These are phyloP conservation scores for Colletotrichum sp. DNA, from an alignment of 2,329 filamentous ascomycete species.

Conservation along the genomic window DNA sequence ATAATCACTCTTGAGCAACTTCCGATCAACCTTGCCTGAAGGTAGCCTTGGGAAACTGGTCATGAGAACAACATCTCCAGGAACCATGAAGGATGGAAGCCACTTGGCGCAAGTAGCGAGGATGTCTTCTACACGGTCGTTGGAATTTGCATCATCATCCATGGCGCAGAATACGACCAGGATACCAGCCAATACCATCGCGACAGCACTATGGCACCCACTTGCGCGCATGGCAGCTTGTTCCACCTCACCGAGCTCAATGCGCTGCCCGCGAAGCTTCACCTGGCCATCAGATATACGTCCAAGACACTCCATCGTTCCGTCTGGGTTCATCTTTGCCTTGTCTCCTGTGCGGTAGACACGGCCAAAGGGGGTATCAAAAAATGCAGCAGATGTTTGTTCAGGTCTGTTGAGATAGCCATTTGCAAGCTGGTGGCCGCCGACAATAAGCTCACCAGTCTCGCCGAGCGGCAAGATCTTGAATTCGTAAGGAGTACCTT, in stretches of 20 bases:
- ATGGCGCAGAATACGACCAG: slow-evolving; percentile 78
- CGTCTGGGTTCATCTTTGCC: slow-evolving; percentile 69
- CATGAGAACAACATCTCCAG: slow-evolving; percentile 72
- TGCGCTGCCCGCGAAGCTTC: slow-evolving; percentile 83
- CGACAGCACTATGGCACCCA: slow-evolving; percentile 70
- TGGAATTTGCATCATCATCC: slow-evolving; percentile 35
- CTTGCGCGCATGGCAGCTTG: slow-evolving; percentile 67
- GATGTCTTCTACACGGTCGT: slow-evolving; percentile 42
- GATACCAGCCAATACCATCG: slow-evolving; percentile 68
- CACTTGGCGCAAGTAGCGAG: slow-evolving; percentile 69
- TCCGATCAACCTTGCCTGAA: slow-evolving; percentile 84
- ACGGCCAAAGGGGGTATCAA: slow-evolving; percentile 69
- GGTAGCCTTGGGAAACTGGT: slow-evolving; percentile 74
- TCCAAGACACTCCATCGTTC: slow-evolving; percentile 82
- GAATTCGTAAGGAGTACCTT: slow-evolving; percentile 35
- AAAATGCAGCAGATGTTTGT: slow-evolving; percentile 75
- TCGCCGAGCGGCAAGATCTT: slow-evolving; percentile 68
- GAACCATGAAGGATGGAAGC: slow-evolving; percentile 86
- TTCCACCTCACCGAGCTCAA: slow-evolving; percentile 82
- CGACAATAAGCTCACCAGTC: slow-evolving; percentile 80
- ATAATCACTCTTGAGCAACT: slow-evolving; percentile 50
- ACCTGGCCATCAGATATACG: slow-evolving; percentile 82
- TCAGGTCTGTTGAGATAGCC: slow-evolving; percentile 84
- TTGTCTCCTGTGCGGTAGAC: slow-evolving; percentile 89
- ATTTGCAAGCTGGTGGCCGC: slow-evolving; percentile 78